Conservation (phyloP, 352 stramenopile genomes). For the Pythium aristosporum region DNA sequence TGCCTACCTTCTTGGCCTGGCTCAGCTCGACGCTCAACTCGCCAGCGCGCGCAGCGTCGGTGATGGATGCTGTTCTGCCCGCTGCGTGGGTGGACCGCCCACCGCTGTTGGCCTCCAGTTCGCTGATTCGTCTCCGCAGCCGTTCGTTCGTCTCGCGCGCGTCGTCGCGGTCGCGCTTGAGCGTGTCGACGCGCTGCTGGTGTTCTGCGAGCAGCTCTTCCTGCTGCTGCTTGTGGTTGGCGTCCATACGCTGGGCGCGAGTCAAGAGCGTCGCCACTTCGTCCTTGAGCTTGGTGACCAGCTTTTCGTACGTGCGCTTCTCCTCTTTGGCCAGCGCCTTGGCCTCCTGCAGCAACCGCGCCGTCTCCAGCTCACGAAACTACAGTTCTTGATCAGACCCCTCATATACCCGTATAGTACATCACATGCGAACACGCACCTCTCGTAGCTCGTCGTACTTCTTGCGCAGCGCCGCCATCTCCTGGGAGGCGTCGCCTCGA, state of each 20-base stretch:
- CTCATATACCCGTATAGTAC: not conserved
- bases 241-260: constrained; percentile 47
- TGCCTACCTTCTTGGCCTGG: constrained; percentile 72
- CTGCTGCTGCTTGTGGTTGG: constrained; percentile 42
- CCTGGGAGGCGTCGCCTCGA: not conserved
- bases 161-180: constrained; percentile 26
- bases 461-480: constrained; percentile 26
- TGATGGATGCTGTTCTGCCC: constrained; percentile 10
- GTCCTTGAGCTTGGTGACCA: constrained; percentile 68
- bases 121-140: constrained; percentile 24
- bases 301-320: constrained; percentile 70
- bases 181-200: constrained; percentile 30
- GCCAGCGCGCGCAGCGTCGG: constrained; percentile 10
- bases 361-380: constrained; percentile 64
- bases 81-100: not conserved
- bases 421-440: constrained; percentile 17
- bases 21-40: constrained; percentile 54
- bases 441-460: constrained; percentile 55
- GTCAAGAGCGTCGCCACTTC: constrained; percentile 60
- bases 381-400: constrained; percentile 18
- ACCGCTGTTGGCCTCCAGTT: constrained; percentile 12
- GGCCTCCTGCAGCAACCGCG: constrained; percentile 62
- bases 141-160: constrained; percentile 16
- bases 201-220: constrained; percentile 52
- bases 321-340: constrained; percentile 56